Evolutionary conservation across 2,329 filamentous ascomycete genomes (phyloP).

Genomic region (Capronia americana): DNA sequence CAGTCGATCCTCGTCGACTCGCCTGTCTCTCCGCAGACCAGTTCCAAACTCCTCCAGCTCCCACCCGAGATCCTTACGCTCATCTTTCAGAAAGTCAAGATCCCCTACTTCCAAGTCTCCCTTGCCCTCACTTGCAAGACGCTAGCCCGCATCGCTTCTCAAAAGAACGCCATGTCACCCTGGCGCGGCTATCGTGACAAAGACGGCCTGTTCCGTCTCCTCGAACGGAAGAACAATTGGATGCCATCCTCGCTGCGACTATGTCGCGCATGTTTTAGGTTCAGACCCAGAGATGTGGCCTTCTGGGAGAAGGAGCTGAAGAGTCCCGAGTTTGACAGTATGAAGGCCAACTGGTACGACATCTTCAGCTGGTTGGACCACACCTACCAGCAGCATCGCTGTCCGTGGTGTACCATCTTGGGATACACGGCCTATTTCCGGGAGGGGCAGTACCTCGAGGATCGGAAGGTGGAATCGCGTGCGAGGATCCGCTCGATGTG

Average conservation of each 20-base stretch:
- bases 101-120: constrained; percentile 34
- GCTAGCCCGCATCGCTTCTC: constrained; percentile 24
- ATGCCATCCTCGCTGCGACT: constrained; percentile 24
- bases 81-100: constrained; percentile 29
- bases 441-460: constrained; percentile 9
- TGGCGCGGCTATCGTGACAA: constrained; percentile 38
- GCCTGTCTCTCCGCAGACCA: constrained; percentile 12
- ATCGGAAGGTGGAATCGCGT: not conserved
- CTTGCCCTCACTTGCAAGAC: constrained; percentile 36
- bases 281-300: constrained; percentile 6
- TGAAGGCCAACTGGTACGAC: constrained; percentile 27
- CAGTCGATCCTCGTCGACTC: constrained; percentile 21
- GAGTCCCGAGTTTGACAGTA: constrained; percentile 20
- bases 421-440: constrained; percentile 21
- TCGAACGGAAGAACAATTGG: constrained; percentile 29
- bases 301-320: constrained; percentile 27
- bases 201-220: constrained; percentile 32
- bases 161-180: constrained; percentile 20
- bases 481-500: not conserved
- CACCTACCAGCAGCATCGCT: constrained; percentile 15
- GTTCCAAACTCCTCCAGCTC: constrained; percentile 26
- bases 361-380: constrained; percentile 27
- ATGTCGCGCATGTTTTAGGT: constrained; percentile 33
- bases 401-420: constrained; percentile 25
- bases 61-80: constrained; percentile 31